Evolutionary conservation across 495 filamentous ascomycete genomes (phyloP).

Genomic region (Jackrogersella minutella): DNA sequence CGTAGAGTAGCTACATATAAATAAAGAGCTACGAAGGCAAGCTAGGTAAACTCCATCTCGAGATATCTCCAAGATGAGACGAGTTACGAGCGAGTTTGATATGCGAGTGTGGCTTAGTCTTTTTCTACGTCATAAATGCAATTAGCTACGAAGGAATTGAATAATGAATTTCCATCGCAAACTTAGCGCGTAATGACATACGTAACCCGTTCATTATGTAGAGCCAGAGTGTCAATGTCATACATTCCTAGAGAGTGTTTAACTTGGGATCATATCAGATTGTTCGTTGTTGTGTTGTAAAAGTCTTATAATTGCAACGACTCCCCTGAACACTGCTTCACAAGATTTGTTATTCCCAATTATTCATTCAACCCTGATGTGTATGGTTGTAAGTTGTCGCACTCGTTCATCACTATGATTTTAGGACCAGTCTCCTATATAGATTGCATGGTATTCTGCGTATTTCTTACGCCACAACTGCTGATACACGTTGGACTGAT

Average conservation of each 20-base stretch:
- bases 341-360: background rate
- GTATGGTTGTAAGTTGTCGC: background rate
- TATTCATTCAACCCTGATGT: background rate
- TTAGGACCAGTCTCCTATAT: constrained; percentile 72
- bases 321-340: too few relatives aligned
- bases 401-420: constrained; percentile 51
- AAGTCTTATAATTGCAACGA: too few relatives aligned
- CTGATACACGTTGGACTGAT: constrained; percentile 66
- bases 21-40: too few relatives aligned
- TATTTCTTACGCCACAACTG: constrained; percentile 71
- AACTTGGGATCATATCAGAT: too few relatives aligned
- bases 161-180: background rate
- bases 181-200: background rate
- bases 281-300: background rate
- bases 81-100: background rate
- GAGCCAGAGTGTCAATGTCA: constrained; percentile 15
- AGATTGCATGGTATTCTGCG: constrained; percentile 73
- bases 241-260: background rate
- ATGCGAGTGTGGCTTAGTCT: constrained; percentile 10
- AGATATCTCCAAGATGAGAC: too few relatives aligned
- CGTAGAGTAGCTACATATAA: too few relatives aligned
- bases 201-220: background rate
- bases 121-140: constrained; percentile 39
- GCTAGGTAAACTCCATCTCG: too few relatives aligned
- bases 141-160: background rate